Conservation (phyloP, 495 filamentous ascomycete genomes). For the Hapsidospora chrysogenum region DNA sequence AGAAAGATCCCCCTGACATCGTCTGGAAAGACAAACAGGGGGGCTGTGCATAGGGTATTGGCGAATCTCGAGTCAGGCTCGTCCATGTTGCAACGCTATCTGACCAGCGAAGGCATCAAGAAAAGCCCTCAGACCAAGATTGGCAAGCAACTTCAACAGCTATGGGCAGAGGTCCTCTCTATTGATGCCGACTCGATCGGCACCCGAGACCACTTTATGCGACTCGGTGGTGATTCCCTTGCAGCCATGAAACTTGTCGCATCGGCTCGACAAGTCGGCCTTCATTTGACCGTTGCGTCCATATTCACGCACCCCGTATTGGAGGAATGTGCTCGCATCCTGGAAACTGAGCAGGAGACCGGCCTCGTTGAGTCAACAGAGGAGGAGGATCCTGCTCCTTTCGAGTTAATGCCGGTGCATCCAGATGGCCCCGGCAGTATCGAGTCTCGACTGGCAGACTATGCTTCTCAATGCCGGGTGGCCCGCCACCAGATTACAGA, state of each 20-base stretch:
- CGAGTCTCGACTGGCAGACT: too few relatives aligned
- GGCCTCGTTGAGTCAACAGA: background rate
- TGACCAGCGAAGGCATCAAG: too few relatives aligned
- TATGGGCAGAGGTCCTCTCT: background rate
- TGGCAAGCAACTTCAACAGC: background rate
- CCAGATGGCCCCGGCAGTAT: too few relatives aligned
- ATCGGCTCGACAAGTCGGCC: slow-evolving; percentile 7
- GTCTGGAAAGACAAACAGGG: too few relatives aligned
- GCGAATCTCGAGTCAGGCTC: too few relatives aligned
- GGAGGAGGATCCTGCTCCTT: background rate
- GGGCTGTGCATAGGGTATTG: too few relatives aligned
- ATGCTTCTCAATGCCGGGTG: background rate
- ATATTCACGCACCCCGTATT: slow-evolving; percentile 9
- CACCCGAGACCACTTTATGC: slow-evolving; percentile 15
- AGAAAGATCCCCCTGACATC: too few relatives aligned
- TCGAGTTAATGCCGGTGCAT: too few relatives aligned
- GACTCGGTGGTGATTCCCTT: slow-evolving; percentile 22
- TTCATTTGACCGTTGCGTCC: slow-evolving; percentile 11
- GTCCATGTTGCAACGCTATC: too few relatives aligned
- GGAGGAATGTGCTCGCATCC: slow-evolving; percentile 3
- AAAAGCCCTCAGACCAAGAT: background rate
- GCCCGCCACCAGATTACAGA: background rate
- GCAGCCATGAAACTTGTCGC: slow-evolving; percentile 20
- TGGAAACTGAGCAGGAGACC: background rate
- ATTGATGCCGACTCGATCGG: background rate